Conservation (phyloP, 192 early-diverging fungal genomes). For the Cladochytrium replicatum region DNA sequence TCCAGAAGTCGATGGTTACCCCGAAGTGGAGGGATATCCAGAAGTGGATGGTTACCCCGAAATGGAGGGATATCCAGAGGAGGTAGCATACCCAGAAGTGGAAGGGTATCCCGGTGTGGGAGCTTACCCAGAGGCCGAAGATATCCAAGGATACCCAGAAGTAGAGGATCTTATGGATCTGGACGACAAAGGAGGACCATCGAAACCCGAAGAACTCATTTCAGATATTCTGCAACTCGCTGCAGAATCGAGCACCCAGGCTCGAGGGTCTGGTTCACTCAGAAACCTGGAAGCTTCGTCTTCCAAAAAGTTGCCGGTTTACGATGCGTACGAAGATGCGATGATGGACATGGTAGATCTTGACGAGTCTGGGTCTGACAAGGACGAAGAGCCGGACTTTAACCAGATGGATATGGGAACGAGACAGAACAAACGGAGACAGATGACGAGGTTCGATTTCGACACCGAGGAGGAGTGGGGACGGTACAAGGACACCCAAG, state of each 20-base stretch:
- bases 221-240: neutral
- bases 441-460: conserved; percentile 65
- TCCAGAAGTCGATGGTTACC: no score
- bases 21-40: no score
- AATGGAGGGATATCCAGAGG: no score
- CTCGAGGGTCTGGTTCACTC: no score
- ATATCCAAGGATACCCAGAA: no score
- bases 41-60: no score
- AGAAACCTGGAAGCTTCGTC: no score
- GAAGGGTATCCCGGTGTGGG: no score
- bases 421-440: conserved; percentile 55
- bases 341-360: neutral
- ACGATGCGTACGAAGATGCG: neutral
- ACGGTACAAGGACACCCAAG: conserved; percentile 60
- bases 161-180: conserved; percentile 13
- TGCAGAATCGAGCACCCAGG: no score
- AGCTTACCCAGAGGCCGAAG: no score
- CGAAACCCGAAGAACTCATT: conserved; percentile 1
- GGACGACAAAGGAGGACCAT: neutral
- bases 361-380: conserved; percentile 4
- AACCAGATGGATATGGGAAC: conserved; percentile 61
- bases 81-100: no score
- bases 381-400: conserved; percentile 27
- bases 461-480: conserved; percentile 69
- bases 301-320: no score